These are phyloP conservation scores for Hyphopichia wangnamkhiaoensis DNA, from an alignment of 1,139 yeast genomes.

Conservation along the genomic window DNA sequence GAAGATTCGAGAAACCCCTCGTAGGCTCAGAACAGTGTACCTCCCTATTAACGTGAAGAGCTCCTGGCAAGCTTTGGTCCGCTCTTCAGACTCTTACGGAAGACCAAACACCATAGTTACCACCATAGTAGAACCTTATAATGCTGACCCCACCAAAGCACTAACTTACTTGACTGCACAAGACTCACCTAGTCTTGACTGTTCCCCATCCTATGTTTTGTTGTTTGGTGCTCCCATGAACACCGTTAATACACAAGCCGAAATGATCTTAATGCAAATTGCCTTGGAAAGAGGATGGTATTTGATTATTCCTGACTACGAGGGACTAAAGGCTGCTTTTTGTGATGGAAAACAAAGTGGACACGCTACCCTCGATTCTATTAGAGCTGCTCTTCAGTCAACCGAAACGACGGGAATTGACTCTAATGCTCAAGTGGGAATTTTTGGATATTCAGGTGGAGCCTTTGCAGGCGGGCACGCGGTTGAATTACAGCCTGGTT, in stretches of 20 bases:
- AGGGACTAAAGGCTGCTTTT: slow-evolving; percentile 20
- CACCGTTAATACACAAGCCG: slow-evolving; percentile 13
- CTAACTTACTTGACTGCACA: slow-evolving; percentile 21
- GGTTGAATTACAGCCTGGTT: slow-evolving; percentile 22
- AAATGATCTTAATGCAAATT: slow-evolving; percentile 12
- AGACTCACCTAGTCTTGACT: slow-evolving; percentile 18
- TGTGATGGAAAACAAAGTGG: slow-evolving; percentile 22
- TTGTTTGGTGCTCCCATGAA: slow-evolving; percentile 13
- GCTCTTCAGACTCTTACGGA: slow-evolving; percentile 12
- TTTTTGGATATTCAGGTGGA: slow-evolving; percentile 28
- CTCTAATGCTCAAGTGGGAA: slow-evolving; percentile 14
- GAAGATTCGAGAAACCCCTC: slow-evolving; percentile 23
- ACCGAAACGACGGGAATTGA: slow-evolving; percentile 18
- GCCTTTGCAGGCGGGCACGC: slow-evolving; percentile 25
- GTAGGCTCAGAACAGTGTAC: slow-evolving; percentile 15
- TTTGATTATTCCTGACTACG: slow-evolving; percentile 22
- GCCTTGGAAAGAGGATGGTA: slow-evolving; percentile 20
- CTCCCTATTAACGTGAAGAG: slow-evolving; percentile 7
- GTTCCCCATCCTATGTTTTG: slow-evolving; percentile 21
- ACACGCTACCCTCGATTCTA: slow-evolving; percentile 18
- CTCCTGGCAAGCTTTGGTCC: slow-evolving; percentile 9
- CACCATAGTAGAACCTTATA: slow-evolving; percentile 19
- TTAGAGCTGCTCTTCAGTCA: slow-evolving; percentile 17
- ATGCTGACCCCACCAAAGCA: slow-evolving; percentile 19
- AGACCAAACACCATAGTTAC: slow-evolving; percentile 20